Conservation (phyloP, 2,329 filamentous ascomycete species). For the Tothia fuscella region DNA sequence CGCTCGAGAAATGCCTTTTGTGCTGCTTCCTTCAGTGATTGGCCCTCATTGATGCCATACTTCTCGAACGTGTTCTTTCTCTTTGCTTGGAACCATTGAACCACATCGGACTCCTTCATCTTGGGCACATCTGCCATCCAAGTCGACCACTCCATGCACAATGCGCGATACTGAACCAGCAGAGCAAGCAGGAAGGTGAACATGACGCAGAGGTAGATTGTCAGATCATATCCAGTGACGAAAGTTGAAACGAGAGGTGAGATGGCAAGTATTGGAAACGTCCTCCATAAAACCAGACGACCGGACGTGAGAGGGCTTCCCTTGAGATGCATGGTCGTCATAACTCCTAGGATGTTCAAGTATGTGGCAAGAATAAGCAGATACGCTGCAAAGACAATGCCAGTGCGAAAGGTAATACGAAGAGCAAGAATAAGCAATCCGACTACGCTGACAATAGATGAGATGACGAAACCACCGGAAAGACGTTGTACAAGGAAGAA, state of each 20-base stretch:
- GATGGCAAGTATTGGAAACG: constrained; percentile 1
- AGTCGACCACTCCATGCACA: constrained; percentile 4
- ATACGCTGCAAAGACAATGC: not conserved
- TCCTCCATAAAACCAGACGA: constrained; percentile 2
- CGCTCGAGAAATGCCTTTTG: not conserved
- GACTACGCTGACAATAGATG: not conserved
- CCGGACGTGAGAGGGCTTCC: not conserved
- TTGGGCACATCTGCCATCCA: not conserved
- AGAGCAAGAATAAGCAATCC: not conserved
- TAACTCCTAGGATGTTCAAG: constrained; percentile 4
- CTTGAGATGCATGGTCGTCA: constrained; percentile 4
- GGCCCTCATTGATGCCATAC: not conserved
- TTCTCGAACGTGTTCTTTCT: not conserved
- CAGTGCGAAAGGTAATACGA: not conserved
- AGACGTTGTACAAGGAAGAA: constrained; percentile 6
- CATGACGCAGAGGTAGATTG: constrained; percentile 1
- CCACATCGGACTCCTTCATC: not conserved
- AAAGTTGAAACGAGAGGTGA: not conserved
- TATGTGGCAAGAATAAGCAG: constrained; percentile 3
- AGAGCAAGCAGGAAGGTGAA: not conserved
- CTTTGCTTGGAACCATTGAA: not conserved
- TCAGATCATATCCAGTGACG: constrained; percentile 1
- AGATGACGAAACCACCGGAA: not conserved
- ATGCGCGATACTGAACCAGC: not conserved
- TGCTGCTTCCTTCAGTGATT: constrained; percentile 1